A percentile compares a stretch with the other conserved stretches of the same genome.
Conservation (phyloP, 1,284 basidiomycete species). For the Cutaneotrichosporon cutaneum region DNA sequence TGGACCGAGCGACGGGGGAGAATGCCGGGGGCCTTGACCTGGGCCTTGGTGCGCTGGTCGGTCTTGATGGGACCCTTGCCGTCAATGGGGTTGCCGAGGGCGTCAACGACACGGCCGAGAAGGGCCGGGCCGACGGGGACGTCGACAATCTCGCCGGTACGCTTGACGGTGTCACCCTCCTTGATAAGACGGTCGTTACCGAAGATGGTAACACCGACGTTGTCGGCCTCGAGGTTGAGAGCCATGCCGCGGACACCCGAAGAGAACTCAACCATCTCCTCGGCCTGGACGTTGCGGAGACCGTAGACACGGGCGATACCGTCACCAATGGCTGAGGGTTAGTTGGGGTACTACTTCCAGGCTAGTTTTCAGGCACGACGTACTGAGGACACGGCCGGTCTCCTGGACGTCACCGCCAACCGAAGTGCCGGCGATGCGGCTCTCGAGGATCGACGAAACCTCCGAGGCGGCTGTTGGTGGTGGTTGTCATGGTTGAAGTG, state of each 20-base stretch:
- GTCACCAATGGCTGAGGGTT: conserved; percentile 84
- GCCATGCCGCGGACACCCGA: conserved; percentile 98
- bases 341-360: conserved; percentile 5
- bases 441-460: conserved; percentile 98
- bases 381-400: conserved; percentile 96
- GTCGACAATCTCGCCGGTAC: conserved; percentile 99
- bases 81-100: conserved; percentile 98
- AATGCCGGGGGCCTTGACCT: conserved; percentile 98
- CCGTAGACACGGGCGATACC: conserved; percentile 99
- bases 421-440: conserved; percentile 89
- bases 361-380: conserved; percentile 50
- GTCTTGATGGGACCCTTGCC: conserved; percentile 97
- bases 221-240: conserved; percentile 99
- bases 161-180: conserved; percentile 99
- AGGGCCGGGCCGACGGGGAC: conserved; percentile 95
- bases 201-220: conserved; percentile 99
- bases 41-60: conserved; percentile 89
- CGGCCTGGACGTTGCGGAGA: conserved; percentile 76
- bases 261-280: conserved; percentile 99
- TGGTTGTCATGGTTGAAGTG: not conserved
- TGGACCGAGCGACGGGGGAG: conserved; percentile 98
- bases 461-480: conserved; percentile 80
- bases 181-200: conserved; percentile 99
- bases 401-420: conserved; percentile 94
- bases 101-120: conserved; percentile 98